phyloP scores from a whole-genome alignment of 1,139 yeast species.

The Yarrowia galli region DNA sequence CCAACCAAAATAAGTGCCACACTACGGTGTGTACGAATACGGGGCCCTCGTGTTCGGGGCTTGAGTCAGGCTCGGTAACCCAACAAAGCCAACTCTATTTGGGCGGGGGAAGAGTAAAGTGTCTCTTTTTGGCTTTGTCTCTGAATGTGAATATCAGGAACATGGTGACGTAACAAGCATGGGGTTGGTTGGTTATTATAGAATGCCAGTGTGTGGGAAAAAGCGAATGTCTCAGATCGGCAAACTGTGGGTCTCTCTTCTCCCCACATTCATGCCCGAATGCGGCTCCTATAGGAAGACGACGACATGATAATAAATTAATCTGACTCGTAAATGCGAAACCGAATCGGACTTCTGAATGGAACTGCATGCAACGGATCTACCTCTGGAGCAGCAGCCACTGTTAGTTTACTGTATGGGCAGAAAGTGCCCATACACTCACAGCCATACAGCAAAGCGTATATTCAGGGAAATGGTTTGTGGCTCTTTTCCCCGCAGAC shows the following conservation, averaged over 20 bases:
- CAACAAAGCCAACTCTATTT: slow-evolving; percentile 30
- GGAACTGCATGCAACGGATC: slow-evolving; percentile 1
- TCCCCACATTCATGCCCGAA: too few species aligned
- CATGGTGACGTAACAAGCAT: slow-evolving; percentile 4
- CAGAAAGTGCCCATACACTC: background rate
- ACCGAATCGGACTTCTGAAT: too few species aligned
- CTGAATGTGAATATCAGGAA: slow-evolving; percentile 34
- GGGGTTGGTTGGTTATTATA: too few species aligned
- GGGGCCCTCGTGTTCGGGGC: slow-evolving; percentile 19
- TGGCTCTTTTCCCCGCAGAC: slow-evolving; percentile 31
- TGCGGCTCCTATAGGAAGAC: too few species aligned
- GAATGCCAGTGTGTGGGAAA: background rate
- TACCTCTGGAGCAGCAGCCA: background rate
- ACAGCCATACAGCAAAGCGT: slow-evolving; percentile 4
- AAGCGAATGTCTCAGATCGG: background rate
- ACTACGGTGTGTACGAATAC: background rate
- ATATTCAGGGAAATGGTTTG: slow-evolving; percentile 28
- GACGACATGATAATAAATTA: background rate
- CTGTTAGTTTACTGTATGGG: background rate
- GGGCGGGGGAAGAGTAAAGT: slow-evolving; percentile 6
- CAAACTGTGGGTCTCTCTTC: background rate
- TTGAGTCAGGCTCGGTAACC: slow-evolving; percentile 28
- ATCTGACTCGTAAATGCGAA: too few species aligned
- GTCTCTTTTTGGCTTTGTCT: slow-evolving; percentile 7
- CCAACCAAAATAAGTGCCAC: background rate